Evolutionary conservation across 2,329 filamentous ascomycete genomes (phyloP).

Genomic region (Zalaria obscura): DNA sequence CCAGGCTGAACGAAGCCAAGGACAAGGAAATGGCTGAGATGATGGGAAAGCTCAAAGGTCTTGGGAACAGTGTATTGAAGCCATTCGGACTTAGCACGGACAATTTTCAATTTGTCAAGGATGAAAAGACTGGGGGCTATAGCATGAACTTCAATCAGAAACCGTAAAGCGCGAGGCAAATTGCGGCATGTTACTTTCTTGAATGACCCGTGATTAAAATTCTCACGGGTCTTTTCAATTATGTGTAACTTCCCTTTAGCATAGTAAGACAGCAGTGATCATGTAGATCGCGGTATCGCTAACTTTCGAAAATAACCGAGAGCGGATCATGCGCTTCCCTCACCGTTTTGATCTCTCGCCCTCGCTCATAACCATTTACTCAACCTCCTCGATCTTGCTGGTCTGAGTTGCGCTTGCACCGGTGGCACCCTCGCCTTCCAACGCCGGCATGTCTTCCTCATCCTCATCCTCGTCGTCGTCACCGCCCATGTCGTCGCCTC

Average conservation of each 20-base stretch:
- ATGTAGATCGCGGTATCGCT: too few relatives aligned
- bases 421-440: slow-evolving; percentile 5
- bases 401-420: slow-evolving; percentile 17
- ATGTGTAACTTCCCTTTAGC: too few relatives aligned
- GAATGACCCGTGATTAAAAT: too few relatives aligned
- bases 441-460: slow-evolving; percentile 31
- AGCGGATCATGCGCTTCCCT: not conserved
- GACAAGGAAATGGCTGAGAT: slow-evolving; percentile 86
- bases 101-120: slow-evolving; percentile 88
- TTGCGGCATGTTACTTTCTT: not conserved
- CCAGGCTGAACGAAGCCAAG: slow-evolving; percentile 60
- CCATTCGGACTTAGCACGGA: slow-evolving; percentile 90
- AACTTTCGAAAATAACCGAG: too few relatives aligned
- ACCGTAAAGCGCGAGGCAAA: not conserved
- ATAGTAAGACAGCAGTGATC: too few relatives aligned
- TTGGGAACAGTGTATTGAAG: slow-evolving; percentile 83
- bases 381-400: slow-evolving; percentile 33
- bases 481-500: slow-evolving; percentile 7
- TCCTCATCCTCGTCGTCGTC: slow-evolving; percentile 55
- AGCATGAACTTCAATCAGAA: slow-evolving; percentile 71
- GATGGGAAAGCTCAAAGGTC: slow-evolving; percentile 89
- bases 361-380: slow-evolving; percentile 11
- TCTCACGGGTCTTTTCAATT: too few relatives aligned
- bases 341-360: slow-evolving; percentile 1
- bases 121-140: slow-evolving; percentile 79